Evolutionary conservation across 1,139 yeast genomes (phyloP).

Genomic region (Saccharomyces hybrid): DNA sequence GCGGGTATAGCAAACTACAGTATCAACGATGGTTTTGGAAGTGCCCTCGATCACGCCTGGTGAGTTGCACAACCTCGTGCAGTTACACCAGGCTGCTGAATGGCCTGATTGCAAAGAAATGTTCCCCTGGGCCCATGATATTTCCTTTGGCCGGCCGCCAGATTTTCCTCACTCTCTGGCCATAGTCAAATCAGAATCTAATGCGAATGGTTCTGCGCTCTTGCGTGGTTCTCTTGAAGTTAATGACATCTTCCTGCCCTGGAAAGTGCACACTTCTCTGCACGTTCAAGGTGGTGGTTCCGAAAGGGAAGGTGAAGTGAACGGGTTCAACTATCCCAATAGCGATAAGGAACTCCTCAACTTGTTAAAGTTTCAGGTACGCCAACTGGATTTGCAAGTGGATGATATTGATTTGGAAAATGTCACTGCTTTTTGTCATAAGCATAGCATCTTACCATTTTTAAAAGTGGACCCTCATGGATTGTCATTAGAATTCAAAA

Average conservation of each 20-base stretch:
- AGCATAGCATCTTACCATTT: background rate
- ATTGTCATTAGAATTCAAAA: background rate
- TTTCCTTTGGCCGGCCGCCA: background rate
- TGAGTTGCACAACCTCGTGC: background rate
- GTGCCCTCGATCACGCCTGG: conserved; percentile 7
- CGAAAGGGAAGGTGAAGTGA: background rate
- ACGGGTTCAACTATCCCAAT: background rate
- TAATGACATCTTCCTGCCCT: background rate
- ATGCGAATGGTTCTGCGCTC: background rate
- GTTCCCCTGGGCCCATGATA: background rate
- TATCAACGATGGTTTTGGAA: conserved; percentile 3
- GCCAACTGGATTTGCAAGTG: background rate
- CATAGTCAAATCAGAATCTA: background rate
- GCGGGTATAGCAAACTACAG: background rate
- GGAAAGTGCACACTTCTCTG: background rate
- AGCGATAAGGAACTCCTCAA: background rate
- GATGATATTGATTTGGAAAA: background rate
- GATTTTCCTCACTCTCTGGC: background rate
- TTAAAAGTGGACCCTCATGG: background rate
- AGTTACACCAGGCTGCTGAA: background rate
- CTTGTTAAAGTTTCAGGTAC: background rate
- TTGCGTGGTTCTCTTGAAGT: background rate
- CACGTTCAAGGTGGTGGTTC: background rate
- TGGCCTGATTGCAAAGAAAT: background rate
- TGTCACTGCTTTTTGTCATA: background rate